These are phyloP conservation scores for Piper betle DNA, from an alignment of 164 flowering plant genomes.

Conservation along the genomic window DNA sequence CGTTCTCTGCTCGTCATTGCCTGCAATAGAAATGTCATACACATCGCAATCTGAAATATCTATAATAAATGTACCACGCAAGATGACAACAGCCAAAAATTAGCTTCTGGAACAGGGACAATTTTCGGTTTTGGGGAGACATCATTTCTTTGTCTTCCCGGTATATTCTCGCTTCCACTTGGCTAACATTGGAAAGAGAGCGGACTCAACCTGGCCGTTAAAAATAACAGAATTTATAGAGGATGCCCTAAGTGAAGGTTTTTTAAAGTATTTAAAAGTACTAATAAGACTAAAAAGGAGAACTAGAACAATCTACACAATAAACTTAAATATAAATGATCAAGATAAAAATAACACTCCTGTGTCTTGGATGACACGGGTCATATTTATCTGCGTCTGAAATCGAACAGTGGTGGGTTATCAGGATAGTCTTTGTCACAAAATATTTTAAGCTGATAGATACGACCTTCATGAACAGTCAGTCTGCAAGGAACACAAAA, in stretches of 20 bases:
- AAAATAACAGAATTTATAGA: not conserved
- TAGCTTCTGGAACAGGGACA: constrained; percentile 72
- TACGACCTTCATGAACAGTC: constrained; percentile 76
- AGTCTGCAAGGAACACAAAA: constrained; percentile 6
- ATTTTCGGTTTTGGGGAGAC: constrained; percentile 69
- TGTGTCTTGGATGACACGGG: constrained; percentile 63
- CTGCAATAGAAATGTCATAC: constrained; percentile 17
- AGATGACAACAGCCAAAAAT: not conserved
- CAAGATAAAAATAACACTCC: constrained; percentile 35
- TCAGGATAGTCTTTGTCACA: constrained; percentile 75
- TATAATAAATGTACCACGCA: not conserved
- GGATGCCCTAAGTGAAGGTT: not conserved
- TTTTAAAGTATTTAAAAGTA: not conserved
- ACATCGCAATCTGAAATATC: not conserved
- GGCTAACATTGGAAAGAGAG: constrained; percentile 58
- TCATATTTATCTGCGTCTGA: constrained; percentile 69
- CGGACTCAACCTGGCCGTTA: constrained; percentile 56
- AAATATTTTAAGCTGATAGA: constrained; percentile 69
- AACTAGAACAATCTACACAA: not conserved
- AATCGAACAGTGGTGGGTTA: constrained; percentile 61
- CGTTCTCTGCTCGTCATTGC: constrained; percentile 53
- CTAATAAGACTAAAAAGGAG: not conserved
- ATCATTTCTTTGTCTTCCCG: constrained; percentile 78
- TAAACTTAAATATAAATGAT: not conserved
- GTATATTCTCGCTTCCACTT: constrained; percentile 65